A percentile compares a stretch with the other conserved stretches of the same genome.
These are phyloP conservation scores for Nicotiana obtusifolia DNA, from an alignment of 257 asterid species.

Conservation along the genomic window DNA sequence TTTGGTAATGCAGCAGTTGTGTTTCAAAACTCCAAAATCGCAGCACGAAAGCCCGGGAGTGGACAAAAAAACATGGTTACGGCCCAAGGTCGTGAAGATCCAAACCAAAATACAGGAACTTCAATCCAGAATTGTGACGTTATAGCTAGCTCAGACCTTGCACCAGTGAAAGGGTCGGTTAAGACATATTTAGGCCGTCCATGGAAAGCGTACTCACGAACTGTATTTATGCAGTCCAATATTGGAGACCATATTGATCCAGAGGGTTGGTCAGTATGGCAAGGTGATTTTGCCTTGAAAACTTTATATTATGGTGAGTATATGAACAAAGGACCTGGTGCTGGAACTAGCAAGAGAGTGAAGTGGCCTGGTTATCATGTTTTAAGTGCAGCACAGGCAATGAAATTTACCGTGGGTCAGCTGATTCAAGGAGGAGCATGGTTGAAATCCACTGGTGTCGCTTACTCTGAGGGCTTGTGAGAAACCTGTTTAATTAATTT, in stretches of 20 bases:
- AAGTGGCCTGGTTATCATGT: constrained; percentile 18
- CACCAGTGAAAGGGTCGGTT: constrained; percentile 4
- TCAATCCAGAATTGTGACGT: constrained; percentile 32
- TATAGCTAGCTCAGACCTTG: constrained; percentile 14
- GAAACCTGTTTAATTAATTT: background rate
- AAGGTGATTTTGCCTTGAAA: constrained; percentile 16
- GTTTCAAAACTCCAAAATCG: constrained; percentile 33
- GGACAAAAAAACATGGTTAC: constrained; percentile 40
- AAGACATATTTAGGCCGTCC: constrained; percentile 23
- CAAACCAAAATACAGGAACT: constrained; percentile 33
- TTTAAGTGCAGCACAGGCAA: constrained; percentile 2
- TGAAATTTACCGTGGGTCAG: constrained; percentile 15
- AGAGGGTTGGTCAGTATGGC: constrained; percentile 20
- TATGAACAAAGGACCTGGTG: constrained; percentile 22
- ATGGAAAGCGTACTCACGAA: constrained; percentile 24
- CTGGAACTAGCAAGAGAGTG: constrained; percentile 13
- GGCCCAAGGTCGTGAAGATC: constrained; percentile 47
- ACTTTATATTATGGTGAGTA: constrained; percentile 23
- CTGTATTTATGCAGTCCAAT: constrained; percentile 18
- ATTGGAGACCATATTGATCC: constrained; percentile 19
- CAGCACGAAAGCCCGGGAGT: constrained; percentile 32
- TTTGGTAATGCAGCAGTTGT: constrained; percentile 46
- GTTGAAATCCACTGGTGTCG: constrained; percentile 18
- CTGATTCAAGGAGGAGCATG: constrained; percentile 17
- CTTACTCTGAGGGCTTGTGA: constrained; percentile 16